Evolutionary conservation across 2,329 filamentous ascomycete species (phyloP), one percentile per base, ranked within the genome.

Genomic region (Pseudodiploospora longispora): DNA sequence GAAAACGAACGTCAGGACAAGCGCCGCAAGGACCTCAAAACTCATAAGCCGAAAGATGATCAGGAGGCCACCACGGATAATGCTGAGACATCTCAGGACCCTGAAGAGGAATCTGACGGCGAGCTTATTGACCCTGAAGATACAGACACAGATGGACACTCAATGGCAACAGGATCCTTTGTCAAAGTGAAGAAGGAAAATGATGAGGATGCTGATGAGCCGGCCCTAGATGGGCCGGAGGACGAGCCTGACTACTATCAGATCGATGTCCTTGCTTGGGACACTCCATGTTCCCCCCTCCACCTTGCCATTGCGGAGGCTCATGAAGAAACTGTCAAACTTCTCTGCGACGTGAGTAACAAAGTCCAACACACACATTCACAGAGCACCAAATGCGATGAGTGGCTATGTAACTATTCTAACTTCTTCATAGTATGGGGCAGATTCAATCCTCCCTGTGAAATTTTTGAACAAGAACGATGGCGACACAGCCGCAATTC

Each of bases 201-300:
- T n/a, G 59, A 68, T 5, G 43, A 56, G n/a, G 49, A 48, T 6
- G 52, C 55, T 0, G 56, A 61, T 2, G 65, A 72, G 30, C 67
- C 74, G 2, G 64, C 72, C 1, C 68, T 71, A 1, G 76, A 82
- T 5, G 76, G 80, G 6, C 55, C 56, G 6, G 72, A 79, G 2
- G 73, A 83, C 7, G 83, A 85, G 19, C 86, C 87, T 1, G 87
- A 95, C 61, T 76, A 90, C 42, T 91, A 85, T 59, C 80, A 93
- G 52, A 74, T 90, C 47, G 82, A 94, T 51, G 76, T 84, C 1
- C 59, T 85, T n/a, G 79, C 86, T 1, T 95, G 88, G 88, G 87
- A 94, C 54, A 76, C 73, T 5, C 79, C 82, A 4, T 78, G 80
- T 46, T 85, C 83, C 9, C 80, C 88, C 2, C 70, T 94, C 5